Evolutionary conservation across 371 early-diverging fungal species (phyloP), one percentile per base, ranked within the genome.

Genomic region (Mucor circinelloides): DNA sequence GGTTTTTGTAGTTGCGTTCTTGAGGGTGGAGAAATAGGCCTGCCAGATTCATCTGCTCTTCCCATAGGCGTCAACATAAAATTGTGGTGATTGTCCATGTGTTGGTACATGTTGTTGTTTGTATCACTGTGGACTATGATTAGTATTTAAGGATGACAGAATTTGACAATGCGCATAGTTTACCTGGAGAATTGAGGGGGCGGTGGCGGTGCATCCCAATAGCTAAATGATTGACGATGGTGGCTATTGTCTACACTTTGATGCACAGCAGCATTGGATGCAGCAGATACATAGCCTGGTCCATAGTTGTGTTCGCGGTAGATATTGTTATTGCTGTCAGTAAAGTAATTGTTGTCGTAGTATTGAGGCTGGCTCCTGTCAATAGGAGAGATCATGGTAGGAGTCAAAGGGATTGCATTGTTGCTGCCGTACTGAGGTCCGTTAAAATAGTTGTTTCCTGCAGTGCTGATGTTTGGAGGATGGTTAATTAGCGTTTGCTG

Each of bases 1-100:
- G 65, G 65, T 21, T 65, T 65, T 34, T 65, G 65, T 21, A 58
- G 17, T 19, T 38, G 52, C 10, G 55, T 55, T 21, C 52, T 27
- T 31, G 54, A 32, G 5, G 36, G 52, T n/a, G 36, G 54, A 36
- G 63, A 25, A 52, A 52, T 38, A 8, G 63, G 54, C 23, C 63
- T 52, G 36, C 36, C 36, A 36, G 32, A 36, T 15, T 46, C 54
- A 15, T 19, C 44, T 1, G 46, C 7, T 12, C 44, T 30, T 25
- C 44, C 30, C 34, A 63, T 54, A 6, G 63, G 63, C 17, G 54
- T 54, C 15, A 64, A 10, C 55, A 64, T 42, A 19, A 42, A 56
- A 31, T 65, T 56, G 25, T 44, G 42, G 4, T 65, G 25, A 9
- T 28, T 56, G 10, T 56, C 56, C 17, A 32, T 25, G 2, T 15